phyloP scores from a whole-genome alignment of 441 rosid genomes.

The Macaranga tanarius region DNA sequence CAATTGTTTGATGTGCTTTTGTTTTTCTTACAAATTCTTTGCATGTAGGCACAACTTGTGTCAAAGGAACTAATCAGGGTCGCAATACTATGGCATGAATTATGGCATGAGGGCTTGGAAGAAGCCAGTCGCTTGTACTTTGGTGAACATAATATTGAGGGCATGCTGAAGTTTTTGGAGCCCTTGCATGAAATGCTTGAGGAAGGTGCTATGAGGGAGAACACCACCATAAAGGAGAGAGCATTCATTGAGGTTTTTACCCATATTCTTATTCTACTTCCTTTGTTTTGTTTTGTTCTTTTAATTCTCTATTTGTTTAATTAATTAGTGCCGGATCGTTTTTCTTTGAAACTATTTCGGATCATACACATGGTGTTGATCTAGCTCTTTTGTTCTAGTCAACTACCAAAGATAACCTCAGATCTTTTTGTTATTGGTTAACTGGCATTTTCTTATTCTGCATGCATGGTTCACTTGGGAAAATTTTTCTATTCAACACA shows the following conservation, averaged over 20 bases:
- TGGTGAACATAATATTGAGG: constrained; percentile 98
- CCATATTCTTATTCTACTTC: constrained; percentile 2
- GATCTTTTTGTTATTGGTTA: neutral
- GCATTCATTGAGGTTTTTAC: constrained; percentile 88
- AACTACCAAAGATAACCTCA: neutral
- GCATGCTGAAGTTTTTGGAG: constrained; percentile 94
- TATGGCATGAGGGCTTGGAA: constrained; percentile 98
- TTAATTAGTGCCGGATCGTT: neutral
- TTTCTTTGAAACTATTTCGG: constrained; percentile 11
- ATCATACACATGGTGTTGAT: constrained; percentile 5
- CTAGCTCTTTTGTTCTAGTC: neutral
- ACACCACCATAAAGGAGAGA: constrained; percentile 82
- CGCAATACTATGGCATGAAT: constrained; percentile 99
- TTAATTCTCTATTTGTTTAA: neutral
- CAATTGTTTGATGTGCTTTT: constrained; percentile 4
- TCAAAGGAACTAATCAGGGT: constrained; percentile 94
- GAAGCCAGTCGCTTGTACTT: constrained; percentile 99
- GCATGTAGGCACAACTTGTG: constrained; percentile 87
- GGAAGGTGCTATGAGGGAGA: constrained; percentile 83
- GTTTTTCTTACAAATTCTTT: constrained; percentile 22
- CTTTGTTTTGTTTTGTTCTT: neutral
- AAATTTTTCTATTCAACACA: neutral
- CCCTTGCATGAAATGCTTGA: constrained; percentile 93
- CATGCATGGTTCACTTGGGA: neutral
- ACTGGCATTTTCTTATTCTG: neutral